phyloP scores from a whole-genome alignment of 352 stramenopile species.

The Pythium utonaiense region DNA sequence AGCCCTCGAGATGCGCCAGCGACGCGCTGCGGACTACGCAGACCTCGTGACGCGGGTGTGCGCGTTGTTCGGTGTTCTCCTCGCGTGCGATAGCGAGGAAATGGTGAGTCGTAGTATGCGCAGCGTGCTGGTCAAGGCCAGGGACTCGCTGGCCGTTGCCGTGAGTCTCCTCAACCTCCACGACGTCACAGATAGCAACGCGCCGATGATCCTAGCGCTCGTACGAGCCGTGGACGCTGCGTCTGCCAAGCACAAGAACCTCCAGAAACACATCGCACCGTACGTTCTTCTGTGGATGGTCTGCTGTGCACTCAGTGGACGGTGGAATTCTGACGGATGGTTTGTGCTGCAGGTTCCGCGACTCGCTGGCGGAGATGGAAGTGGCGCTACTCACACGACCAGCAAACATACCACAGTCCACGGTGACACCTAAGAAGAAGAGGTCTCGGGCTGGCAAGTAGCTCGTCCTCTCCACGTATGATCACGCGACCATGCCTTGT shows the following conservation, averaged over 20 bases:
- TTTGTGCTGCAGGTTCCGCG: conserved; percentile 14
- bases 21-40: conserved; percentile 14
- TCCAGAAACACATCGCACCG: conserved; percentile 18
- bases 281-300: conserved; percentile 3
- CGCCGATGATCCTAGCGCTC: conserved; percentile 17
- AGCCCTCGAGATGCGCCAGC: conserved; percentile 20
- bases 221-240: conserved; percentile 19
- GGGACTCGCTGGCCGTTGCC: conserved; percentile 21
- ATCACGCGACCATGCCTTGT: no score
- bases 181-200: conserved; percentile 4
- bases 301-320: no score
- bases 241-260: conserved; percentile 14
- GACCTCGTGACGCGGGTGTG: conserved; percentile 13
- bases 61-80: conserved; percentile 12
- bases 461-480: no score
- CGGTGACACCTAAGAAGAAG: conserved; percentile 5
- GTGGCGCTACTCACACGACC: conserved; percentile 14
- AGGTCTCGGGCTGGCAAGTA: neutral
- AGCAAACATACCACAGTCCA: neutral
- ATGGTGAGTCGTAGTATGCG: conserved; percentile 23
- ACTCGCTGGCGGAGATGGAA: conserved; percentile 21
- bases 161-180: conserved; percentile 25
- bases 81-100: conserved; percentile 7
- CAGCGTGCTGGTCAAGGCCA: conserved; percentile 22
- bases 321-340: neutral